phyloP scores from a whole-genome alignment of 306 rosid genomes.

The Urtica urens region DNA sequence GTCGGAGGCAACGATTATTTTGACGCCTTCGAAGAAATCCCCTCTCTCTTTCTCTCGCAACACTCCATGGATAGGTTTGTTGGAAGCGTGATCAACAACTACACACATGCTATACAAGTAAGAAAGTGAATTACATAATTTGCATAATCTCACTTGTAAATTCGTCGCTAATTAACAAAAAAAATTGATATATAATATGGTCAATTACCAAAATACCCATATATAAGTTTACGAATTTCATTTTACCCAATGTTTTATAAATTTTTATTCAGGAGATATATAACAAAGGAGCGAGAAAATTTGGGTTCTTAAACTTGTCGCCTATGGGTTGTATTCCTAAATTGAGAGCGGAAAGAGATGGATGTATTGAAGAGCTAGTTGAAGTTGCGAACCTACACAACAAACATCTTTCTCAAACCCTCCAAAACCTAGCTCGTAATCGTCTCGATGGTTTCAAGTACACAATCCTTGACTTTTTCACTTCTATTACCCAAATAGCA shows the following conservation, averaged over 20 bases:
- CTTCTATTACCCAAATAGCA: slow-evolving; percentile 2
- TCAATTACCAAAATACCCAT: too few species aligned
- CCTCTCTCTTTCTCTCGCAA: neutral
- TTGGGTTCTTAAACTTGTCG: slow-evolving; percentile 12
- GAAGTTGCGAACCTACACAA: slow-evolving; percentile 2
- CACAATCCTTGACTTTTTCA: slow-evolving; percentile 2
- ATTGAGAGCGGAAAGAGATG: neutral
- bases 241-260: neutral
- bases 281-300: slow-evolving; percentile 23
- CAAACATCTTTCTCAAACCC: neutral
- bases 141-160: too few species aligned
- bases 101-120: slow-evolving; percentile 23
- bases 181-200: too few species aligned
- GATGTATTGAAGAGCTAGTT: neutral
- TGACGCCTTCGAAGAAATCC: slow-evolving; percentile 3
- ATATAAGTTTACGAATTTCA: too few species aligned
- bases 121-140: too few species aligned
- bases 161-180: too few species aligned
- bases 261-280: slow-evolving; percentile 12
- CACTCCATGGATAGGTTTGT: slow-evolving; percentile 8
- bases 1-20: slow-evolving; percentile 23
- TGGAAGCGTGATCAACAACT: slow-evolving; percentile 24
- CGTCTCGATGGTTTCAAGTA: slow-evolving; percentile 17
- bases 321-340: slow-evolving; percentile 10
- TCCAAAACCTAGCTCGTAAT: neutral